Percentiles rank a stretch among this genome's conserved stretches.
phyloP scores from a whole-genome alignment of 139 green algal genomes.

The Coelastrella sp. region DNA sequence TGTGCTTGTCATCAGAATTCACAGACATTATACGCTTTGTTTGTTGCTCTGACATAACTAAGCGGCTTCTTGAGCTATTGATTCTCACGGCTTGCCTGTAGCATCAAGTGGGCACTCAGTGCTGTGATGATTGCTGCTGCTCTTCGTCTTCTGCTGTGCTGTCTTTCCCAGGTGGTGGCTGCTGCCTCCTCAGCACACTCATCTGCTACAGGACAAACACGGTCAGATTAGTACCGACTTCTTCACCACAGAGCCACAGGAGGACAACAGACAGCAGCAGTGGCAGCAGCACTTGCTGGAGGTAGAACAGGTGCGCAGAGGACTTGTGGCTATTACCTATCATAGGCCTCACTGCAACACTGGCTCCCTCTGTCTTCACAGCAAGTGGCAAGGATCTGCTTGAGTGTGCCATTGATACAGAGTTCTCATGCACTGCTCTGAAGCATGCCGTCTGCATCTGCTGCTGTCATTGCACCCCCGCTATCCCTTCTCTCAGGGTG shows the following conservation, averaged over 20 bases:
- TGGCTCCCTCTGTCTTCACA: too few relatives aligned
- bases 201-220: slow-evolving; percentile 55
- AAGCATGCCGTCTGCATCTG: too few relatives aligned
- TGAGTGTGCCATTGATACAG: too few relatives aligned
- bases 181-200: slow-evolving; percentile 72
- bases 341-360: too few relatives aligned
- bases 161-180: slow-evolving; percentile 76
- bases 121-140: neutral
- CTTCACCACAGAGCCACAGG: slow-evolving; percentile 2
- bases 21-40: too few relatives aligned
- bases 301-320: slow-evolving; percentile 53
- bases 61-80: neutral
- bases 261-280: slow-evolving; percentile 25
- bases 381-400: too few relatives aligned
- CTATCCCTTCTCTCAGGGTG: slow-evolving; percentile 60
- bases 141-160: slow-evolving; percentile 28
- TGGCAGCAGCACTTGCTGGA: slow-evolving; percentile 38
- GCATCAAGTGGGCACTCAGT: neutral
- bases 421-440: too few relatives aligned
- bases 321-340: too few relatives aligned
- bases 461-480: neutral
- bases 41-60: too few relatives aligned
- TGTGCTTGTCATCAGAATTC: too few relatives aligned
- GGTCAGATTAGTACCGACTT: slow-evolving; percentile 1
- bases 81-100: neutral